Evolutionary conservation across 495 filamentous ascomycete genomes (phyloP).

Genomic region (Talaromyces adpressus): DNA sequence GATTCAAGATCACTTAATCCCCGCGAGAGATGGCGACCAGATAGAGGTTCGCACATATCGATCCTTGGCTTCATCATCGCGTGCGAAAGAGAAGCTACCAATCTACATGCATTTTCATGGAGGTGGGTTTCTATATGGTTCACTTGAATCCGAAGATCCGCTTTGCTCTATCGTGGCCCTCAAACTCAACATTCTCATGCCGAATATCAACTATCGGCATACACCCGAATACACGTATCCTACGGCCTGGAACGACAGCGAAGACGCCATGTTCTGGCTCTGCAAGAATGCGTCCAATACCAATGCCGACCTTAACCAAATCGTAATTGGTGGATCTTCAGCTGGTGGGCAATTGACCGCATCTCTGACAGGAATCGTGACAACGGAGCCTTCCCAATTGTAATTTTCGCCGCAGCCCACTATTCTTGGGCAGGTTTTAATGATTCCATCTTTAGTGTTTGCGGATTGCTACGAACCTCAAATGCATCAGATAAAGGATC

Average conservation of each 20-base stretch:
- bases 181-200: slow-evolving; percentile 14
- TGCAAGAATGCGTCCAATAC: slow-evolving; percentile 24
- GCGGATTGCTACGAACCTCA: slow-evolving; percentile 25
- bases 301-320: slow-evolving; percentile 24
- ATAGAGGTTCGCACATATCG: slow-evolving; percentile 40
- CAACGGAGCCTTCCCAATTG: slow-evolving; percentile 19
- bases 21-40: slow-evolving; percentile 30
- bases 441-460: slow-evolving; percentile 32
- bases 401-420: slow-evolving; percentile 19
- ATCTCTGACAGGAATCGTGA: slow-evolving; percentile 19
- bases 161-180: slow-evolving; percentile 32
- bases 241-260: slow-evolving; percentile 38
- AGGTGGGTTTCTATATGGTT: slow-evolving; percentile 41
- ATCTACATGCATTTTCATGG: slow-evolving; percentile 45
- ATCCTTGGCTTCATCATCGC: slow-evolving; percentile 14
- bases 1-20: slow-evolving; percentile 25
- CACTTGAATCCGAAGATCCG: slow-evolving; percentile 36
- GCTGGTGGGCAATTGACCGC: slow-evolving; percentile 39
- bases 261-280: slow-evolving; percentile 42
- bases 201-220: slow-evolving; percentile 44
- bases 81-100: slow-evolving; percentile 20
- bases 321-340: slow-evolving; percentile 42
- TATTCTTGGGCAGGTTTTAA: slow-evolving; percentile 36
- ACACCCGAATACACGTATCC: slow-evolving; percentile 37
- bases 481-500: slow-evolving; percentile 22